These are phyloP conservation scores for Russula griseocarnosa DNA, from an alignment of 768 basidiomycete genomes.

Conservation along the genomic window DNA sequence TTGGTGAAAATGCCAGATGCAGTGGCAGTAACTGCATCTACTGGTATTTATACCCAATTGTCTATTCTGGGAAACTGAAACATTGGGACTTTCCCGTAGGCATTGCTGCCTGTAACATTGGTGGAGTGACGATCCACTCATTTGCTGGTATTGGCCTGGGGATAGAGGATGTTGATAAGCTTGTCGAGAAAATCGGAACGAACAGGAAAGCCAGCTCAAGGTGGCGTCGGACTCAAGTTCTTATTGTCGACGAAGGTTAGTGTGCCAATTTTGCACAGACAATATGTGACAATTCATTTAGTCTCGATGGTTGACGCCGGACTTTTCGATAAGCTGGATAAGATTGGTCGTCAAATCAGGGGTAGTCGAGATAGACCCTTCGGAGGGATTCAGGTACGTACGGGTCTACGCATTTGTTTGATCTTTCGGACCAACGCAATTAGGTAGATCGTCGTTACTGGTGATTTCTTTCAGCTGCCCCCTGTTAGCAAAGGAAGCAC, in stretches of 20 bases:
- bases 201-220: constrained; percentile 79
- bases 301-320: constrained; percentile 98
- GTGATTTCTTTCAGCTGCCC: constrained; percentile 98
- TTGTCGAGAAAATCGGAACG: constrained; percentile 64
- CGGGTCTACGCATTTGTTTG: background rate
- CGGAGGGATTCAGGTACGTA: constrained; percentile 83
- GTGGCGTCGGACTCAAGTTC: constrained; percentile 81
- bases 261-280: constrained; percentile 9
- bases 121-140: constrained; percentile 91
- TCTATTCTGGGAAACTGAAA: background rate
- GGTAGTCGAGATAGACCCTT: constrained; percentile 63
- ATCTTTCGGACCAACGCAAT: background rate
- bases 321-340: constrained; percentile 84
- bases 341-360: constrained; percentile 61
- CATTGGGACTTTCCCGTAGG: constrained; percentile 39
- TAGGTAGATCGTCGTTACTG: constrained; percentile 78
- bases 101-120: constrained; percentile 97
- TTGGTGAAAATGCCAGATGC: constrained; percentile 56
- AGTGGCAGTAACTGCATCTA: constrained; percentile 92
- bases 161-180: constrained; percentile 53
- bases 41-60: constrained; percentile 46
- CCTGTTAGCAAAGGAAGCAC: constrained; percentile 70
- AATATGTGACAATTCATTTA: constrained; percentile 34
- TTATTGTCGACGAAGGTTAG: constrained; percentile 79
- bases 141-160: constrained; percentile 94